Percentiles rank a stretch among this genome's conserved stretches.
Conservation (phyloP, 2,329 filamentous ascomycete genomes). For the Pyricularia pennisetigena region DNA sequence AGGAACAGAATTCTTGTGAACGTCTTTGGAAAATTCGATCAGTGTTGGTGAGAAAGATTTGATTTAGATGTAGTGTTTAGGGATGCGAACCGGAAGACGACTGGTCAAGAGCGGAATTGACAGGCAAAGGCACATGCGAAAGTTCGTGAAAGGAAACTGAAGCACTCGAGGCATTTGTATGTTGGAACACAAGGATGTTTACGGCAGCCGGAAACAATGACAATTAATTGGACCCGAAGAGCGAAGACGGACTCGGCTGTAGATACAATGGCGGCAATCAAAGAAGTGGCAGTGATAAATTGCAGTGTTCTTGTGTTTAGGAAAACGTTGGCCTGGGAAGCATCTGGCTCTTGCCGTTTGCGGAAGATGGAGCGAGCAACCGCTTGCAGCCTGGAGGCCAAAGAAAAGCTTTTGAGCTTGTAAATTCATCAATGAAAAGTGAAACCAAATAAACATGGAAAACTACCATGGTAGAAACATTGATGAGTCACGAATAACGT, state of each 20-base stretch:
- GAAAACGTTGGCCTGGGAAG: neutral
- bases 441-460: neutral
- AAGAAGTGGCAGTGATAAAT: neutral
- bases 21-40: neutral
- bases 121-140: neutral
- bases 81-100: neutral
- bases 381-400: neutral
- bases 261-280: neutral
- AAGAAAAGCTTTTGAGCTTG: neutral
- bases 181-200: neutral
- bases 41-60: neutral
- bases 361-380: neutral
- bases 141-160: neutral
- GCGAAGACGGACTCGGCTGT: neutral
- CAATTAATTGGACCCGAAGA: neutral
- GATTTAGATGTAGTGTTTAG: neutral
- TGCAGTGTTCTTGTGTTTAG: neutral
- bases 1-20: neutral
- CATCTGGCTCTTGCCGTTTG: neutral
- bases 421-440: neutral
- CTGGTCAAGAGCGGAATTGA: neutral
- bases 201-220: neutral
- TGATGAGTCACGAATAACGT: neutral
- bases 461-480: neutral
- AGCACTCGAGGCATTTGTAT: neutral